Conservation (phyloP, 176 grass and related monocot species). For the Canna indica region DNA sequence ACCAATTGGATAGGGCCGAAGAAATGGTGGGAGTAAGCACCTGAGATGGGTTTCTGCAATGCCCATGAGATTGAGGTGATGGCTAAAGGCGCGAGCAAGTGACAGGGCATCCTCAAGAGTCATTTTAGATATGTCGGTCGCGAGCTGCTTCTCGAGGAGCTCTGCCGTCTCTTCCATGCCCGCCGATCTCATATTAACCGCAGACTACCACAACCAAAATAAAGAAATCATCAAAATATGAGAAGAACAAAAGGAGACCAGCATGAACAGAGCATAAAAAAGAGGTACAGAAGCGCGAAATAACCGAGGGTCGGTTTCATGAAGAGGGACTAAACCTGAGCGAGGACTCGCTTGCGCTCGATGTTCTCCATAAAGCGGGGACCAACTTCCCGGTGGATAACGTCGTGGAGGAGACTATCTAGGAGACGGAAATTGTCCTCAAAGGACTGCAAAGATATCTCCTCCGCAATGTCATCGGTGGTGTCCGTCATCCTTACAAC, state of each 20-base stretch:
- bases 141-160: slow-evolving; percentile 66
- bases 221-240: not conserved
- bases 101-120: slow-evolving; percentile 58
- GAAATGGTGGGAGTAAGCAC: slow-evolving; percentile 12
- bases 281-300: too few relatives aligned
- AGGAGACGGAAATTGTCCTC: slow-evolving; percentile 94
- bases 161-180: slow-evolving; percentile 66
- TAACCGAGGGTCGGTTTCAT: not conserved
- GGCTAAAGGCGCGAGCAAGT: slow-evolving; percentile 73
- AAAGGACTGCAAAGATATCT: slow-evolving; percentile 88
- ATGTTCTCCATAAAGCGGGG: slow-evolving; percentile 68
- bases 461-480: slow-evolving; percentile 86
- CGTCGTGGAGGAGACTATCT: slow-evolving; percentile 72
- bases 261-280: not conserved
- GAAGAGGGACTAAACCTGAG: slow-evolving; percentile 33
- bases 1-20: not conserved
- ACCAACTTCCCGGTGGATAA: slow-evolving; percentile 78
- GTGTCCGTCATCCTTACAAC: slow-evolving; percentile 44
- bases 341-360: slow-evolving; percentile 70
- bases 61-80: slow-evolving; percentile 84
- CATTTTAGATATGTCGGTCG: slow-evolving; percentile 61
- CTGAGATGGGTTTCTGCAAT: slow-evolving; percentile 86
- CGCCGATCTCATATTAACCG: slow-evolving; percentile 56
- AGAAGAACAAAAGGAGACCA: not conserved
- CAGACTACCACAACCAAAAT: slow-evolving; percentile 36